Evolutionary conservation across 2,329 filamentous ascomycete species (phyloP), one percentile per base, ranked within the genome.

Genomic region (Penicillium crustosum): DNA sequence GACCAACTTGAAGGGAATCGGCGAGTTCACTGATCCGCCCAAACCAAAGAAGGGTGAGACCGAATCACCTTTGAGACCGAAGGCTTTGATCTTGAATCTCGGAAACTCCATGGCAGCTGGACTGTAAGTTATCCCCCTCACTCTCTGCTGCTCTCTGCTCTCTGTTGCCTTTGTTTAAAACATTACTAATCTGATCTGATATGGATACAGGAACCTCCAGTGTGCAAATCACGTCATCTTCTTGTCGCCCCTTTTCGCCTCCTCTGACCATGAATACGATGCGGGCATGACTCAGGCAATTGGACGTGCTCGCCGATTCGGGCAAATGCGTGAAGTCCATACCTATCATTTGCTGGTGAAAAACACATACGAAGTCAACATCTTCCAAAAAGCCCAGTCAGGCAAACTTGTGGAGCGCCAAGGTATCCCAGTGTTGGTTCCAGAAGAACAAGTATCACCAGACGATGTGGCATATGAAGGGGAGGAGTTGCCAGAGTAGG

Each of bases 221-320:
- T 80, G 79, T 39, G 85, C 86, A 0, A 88, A 87, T 60, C 85
- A 89, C 57, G 75, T 89, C 36, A 79, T 89, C 33, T 89, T 89
- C 68, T 69, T 87, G 3, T 79, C 81, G 0, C 86, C 86, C 0
- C 70, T 86, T 9, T 71, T 84, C 0, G 73, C 78, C 0, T 67
- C 75, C 36, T 79, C 77, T 0, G 79, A 83, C 47, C 79, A 83
- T 44, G 75, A 79, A 6, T 89, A 86, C 66, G 77, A 83, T 0
- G 77, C 82, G 0, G 78, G 80, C 0, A 87, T 87, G 81, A 81
- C 78, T 0, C 87, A 89, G 60, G 86, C 86, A 0, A 83, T 88
- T 21, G 87, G 86, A 2, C 81, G 87, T 38, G 79, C 80, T 9
- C 78, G 81, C 6, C 78, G 87, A 2, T 85, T 82, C 55, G 83